Conservation (phyloP, 345 rosid genomes). For the Gossypium herbaceum region DNA sequence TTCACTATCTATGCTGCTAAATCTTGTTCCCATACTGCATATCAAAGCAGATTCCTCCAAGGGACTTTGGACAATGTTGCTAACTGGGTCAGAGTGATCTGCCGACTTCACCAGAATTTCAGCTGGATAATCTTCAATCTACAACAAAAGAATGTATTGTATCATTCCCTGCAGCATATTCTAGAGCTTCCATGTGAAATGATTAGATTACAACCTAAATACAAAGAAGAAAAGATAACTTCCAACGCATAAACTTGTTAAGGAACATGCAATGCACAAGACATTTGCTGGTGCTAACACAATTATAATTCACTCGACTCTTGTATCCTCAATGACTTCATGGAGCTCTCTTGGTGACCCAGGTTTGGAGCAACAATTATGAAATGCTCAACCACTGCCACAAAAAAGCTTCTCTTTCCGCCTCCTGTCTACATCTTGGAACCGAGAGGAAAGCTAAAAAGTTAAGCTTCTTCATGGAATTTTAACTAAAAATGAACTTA, state of each 20-base stretch:
- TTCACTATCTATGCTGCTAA: constrained; percentile 28
- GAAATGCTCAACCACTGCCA: constrained; percentile 8
- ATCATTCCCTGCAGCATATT: constrained; percentile 6
- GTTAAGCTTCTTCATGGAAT: neutral
- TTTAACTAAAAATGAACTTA: neutral
- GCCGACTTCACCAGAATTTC: constrained; percentile 30
- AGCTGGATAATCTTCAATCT: constrained; percentile 43
- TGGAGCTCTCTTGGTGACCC: neutral
- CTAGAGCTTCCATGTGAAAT: constrained; percentile 9
- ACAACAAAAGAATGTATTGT: constrained; percentile 18
- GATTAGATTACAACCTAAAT: neutral
- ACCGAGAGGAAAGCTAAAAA: constrained; percentile 9
- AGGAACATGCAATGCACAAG: neutral
- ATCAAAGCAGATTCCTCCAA: constrained; percentile 25
- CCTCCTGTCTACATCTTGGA: constrained; percentile 5
- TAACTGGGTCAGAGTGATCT: constrained; percentile 23
- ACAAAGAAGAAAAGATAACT: neutral
- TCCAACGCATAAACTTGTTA: constrained; percentile 4
- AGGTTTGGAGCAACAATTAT: neutral
- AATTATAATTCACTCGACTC: neutral
- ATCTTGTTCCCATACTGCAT: constrained; percentile 26
- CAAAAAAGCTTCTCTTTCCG: neutral
- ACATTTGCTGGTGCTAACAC: neutral
- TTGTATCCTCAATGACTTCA: neutral
- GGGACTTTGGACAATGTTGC: constrained; percentile 23